Evolutionary conservation across 768 basidiomycete species (phyloP), one percentile per base, ranked within the genome.

Genomic region (Mycena crocata): DNA sequence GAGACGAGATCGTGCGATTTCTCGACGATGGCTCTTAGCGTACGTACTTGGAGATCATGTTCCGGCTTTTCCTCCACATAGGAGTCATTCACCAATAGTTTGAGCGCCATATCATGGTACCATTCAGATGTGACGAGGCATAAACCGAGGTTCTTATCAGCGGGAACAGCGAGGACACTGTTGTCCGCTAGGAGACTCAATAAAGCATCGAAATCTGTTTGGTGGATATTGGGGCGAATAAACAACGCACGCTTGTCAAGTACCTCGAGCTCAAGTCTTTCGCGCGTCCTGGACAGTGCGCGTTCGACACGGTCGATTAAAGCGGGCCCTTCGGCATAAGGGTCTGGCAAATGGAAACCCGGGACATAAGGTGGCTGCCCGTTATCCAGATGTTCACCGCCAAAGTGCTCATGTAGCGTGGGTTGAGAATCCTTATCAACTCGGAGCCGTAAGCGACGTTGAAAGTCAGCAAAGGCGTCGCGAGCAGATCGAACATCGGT

Each of bases 81-180:
- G 14, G 40, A 57, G 28, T 54, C 44, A 28, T 64, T 68, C 49
- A 30, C 37, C 30, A 68, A 50, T 15, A 68, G 62, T 32, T 59
- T 64, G 13, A 63, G 40, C 13, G 55, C 67, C 24, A 37, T 57
- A 5, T 44, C 32, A 30, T 59, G 39, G 24, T 68, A 68, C 67
- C 67, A 68, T 45, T 63, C 49, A 0, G 62, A 23, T 12, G 62
- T 64, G 26, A 68, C 67, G 2, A 68, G 37, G 31, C 68, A 69
- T 7, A 69, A 30, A 32, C 68, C 68, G 1, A 69, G 42, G 45
- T 69, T 69, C 57, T 69, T 69, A 51, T 69, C 68, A 4, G 64
- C 63, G 1, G 68, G 68, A 24, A 66, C 57, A 26, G 68, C 68
- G 30, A 69, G 37, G 10, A 66, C 35, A 15, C 46, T 46, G 23